Conservation (phyloP, 331 rosid genomes). For the Malus hybrid region DNA sequence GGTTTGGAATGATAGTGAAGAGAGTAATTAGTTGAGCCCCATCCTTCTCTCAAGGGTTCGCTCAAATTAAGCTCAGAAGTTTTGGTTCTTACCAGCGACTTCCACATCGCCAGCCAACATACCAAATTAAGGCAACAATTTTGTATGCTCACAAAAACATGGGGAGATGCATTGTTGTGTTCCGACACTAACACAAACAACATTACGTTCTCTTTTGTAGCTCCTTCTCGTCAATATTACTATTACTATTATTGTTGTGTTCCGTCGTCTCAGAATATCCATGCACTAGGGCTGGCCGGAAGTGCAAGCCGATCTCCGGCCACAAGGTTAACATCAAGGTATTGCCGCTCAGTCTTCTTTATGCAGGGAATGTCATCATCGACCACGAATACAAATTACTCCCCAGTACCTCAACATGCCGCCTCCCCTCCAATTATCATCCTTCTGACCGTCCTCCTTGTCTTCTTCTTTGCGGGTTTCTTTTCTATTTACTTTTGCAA, state of each 20-base stretch:
- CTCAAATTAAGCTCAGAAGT: slow-evolving; percentile 14
- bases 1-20: not conserved
- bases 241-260: no score
- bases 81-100: slow-evolving; percentile 8
- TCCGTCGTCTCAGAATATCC: not conserved
- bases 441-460: slow-evolving; percentile 42
- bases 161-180: not conserved
- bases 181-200: not conserved
- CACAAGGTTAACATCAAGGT: not conserved
- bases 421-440: slow-evolving; percentile 39
- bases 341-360: not conserved
- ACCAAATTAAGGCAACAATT: slow-evolving; percentile 19
- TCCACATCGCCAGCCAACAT: slow-evolving; percentile 5
- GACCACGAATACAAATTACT: not conserved
- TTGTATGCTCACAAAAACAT: not conserved
- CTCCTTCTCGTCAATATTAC: not conserved
- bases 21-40: slow-evolving; percentile 5
- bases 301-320: slow-evolving; percentile 22
- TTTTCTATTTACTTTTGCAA: slow-evolving; percentile 49
- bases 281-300: slow-evolving; percentile 33
- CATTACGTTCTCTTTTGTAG: not conserved
- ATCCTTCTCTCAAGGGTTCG: slow-evolving; percentile 35
- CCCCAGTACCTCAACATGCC: not conserved
- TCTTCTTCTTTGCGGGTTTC: slow-evolving; percentile 50
- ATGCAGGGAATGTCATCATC: slow-evolving; percentile 22